Percentiles rank a stretch among this genome's conserved stretches.
These are phyloP conservation scores for Colletotrichum scovillei DNA, from an alignment of 2,329 filamentous ascomycete species.

Conservation along the genomic window DNA sequence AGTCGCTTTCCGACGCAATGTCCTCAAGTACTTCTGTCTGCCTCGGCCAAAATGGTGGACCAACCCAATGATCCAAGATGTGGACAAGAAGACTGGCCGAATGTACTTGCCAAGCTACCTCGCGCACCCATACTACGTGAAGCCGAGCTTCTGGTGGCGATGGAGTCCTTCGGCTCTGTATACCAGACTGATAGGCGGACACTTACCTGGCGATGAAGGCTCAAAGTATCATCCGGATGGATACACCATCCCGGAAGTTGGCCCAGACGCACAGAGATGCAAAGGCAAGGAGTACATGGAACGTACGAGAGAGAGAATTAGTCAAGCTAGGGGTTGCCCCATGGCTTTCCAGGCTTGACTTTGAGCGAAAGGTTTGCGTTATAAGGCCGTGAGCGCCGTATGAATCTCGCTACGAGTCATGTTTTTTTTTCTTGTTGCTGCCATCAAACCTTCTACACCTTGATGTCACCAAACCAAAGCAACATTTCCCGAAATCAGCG, in stretches of 20 bases:
- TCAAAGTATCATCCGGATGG: constrained; percentile 60
- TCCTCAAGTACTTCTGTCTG: constrained; percentile 59
- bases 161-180: constrained; percentile 59
- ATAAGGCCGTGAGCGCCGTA: not conserved
- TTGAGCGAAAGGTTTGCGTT: not conserved
- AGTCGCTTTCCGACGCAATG: constrained; percentile 55
- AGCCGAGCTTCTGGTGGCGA: constrained; percentile 58
- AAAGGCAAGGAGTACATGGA: constrained; percentile 38
- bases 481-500: too few species aligned
- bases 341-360: constrained; percentile 7
- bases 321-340: constrained; percentile 9
- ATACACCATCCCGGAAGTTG: constrained; percentile 48
- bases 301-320: not conserved
- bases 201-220: constrained; percentile 59
- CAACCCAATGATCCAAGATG: constrained; percentile 43
- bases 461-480: not conserved
- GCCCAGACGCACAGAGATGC: constrained; percentile 36
- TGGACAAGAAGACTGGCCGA: constrained; percentile 52
- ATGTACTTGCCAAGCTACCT: constrained; percentile 55
- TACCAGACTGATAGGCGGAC: constrained; percentile 56
- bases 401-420: too few species aligned
- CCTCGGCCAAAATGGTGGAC: constrained; percentile 53
- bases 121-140: constrained; percentile 64
- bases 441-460: not conserved
- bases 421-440: not conserved